phyloP scores from a whole-genome alignment of 1,139 yeast genomes.

The Saccharomyces hybrid region DNA sequence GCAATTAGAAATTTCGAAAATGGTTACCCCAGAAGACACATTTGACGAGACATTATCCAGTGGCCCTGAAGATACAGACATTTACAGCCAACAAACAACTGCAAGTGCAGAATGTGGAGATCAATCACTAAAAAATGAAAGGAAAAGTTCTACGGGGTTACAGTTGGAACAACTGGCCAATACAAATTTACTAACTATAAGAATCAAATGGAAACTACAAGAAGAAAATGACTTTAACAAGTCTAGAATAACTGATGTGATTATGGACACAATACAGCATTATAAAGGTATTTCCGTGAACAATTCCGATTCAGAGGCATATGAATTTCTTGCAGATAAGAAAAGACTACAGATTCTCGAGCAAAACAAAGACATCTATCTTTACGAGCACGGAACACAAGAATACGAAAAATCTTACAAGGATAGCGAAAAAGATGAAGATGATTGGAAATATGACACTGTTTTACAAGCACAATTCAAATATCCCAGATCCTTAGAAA shows the following conservation, averaged over 20 bases:
- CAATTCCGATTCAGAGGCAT: conserved; percentile 24
- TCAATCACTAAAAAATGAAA: background rate
- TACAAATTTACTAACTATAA: conserved; percentile 22
- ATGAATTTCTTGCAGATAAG: conserved; percentile 24
- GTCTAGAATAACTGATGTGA: conserved; percentile 6
- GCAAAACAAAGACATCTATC: conserved; percentile 17
- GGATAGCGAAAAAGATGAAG: conserved; percentile 2
- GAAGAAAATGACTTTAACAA: conserved; percentile 6
- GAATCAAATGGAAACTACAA: conserved; percentile 19
- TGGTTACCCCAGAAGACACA: background rate
- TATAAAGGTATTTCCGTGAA: conserved; percentile 19
- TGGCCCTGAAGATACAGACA: background rate
- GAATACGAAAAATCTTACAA: conserved; percentile 15
- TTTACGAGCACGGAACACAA: conserved; percentile 20
- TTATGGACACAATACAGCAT: conserved; percentile 11
- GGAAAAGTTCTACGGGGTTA: conserved; percentile 1
- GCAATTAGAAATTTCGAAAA: background rate
- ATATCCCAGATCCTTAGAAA: conserved; percentile 10
- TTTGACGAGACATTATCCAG: background rate
- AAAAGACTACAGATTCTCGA: conserved; percentile 18
- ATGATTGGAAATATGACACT: conserved; percentile 20
- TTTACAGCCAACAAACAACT: background rate
- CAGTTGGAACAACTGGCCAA: conserved; percentile 28
- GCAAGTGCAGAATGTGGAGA: background rate
- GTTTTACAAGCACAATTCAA: conserved; percentile 28